Conservation (phyloP, 169 alveolate genomes). For the Eimeria maxima region DNA sequence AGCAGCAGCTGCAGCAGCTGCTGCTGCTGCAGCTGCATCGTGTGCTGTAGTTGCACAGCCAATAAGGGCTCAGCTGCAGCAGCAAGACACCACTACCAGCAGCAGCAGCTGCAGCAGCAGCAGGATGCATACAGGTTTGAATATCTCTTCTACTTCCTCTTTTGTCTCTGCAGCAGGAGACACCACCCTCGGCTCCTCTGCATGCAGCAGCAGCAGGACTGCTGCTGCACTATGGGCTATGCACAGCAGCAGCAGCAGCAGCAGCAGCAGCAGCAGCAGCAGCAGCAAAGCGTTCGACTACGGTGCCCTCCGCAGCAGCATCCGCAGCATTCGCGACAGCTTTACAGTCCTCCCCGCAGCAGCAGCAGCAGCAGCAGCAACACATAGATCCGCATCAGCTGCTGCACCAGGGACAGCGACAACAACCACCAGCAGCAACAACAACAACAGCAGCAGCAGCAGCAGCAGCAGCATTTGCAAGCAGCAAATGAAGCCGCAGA, state of each 20-base stretch:
- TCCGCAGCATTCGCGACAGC: constrained; percentile 68
- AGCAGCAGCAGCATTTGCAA: constrained; percentile 64
- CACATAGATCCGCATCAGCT: neutral
- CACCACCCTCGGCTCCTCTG: neutral
- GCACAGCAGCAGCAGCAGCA: constrained; percentile 20
- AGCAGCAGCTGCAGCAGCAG: constrained; percentile 68
- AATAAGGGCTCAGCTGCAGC: neutral
- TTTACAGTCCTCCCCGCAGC: constrained; percentile 52
- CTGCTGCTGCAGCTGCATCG: constrained; percentile 13
- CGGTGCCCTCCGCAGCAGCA: constrained; percentile 72
- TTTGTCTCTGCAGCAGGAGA: constrained; percentile 36
- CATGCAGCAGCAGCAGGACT: constrained; percentile 51
- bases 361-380: constrained; percentile 41
- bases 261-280: constrained; percentile 62
- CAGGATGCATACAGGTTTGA: neutral
- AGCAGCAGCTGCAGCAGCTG: constrained; percentile 2
- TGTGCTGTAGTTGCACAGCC: neutral
- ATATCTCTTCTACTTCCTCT: neutral
- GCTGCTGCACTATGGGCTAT: constrained; percentile 57
- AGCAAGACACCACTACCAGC: constrained; percentile 6
- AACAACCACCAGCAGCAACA: neutral
- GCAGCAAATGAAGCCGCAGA: constrained; percentile 63
- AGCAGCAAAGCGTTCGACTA: constrained; percentile 58
- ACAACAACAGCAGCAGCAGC: constrained; percentile 29
- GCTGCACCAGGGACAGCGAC: neutral